Base-by-base conservation (phyloP, 169 alveolate species). In the Fabrea salina region DNA sequence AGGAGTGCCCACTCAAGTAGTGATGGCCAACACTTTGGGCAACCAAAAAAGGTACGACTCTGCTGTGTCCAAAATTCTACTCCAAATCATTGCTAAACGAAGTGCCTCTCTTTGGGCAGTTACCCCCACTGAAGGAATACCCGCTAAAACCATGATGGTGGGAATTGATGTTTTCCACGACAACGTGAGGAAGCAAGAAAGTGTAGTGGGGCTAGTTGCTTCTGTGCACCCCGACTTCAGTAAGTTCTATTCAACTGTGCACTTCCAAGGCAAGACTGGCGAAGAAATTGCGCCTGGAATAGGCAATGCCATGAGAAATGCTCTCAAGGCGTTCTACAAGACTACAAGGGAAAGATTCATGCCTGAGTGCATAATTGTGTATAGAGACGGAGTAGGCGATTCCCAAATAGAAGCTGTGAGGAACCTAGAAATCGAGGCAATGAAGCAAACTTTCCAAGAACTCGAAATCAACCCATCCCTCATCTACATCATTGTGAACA, bases 141-240 rank as follows among this genome's bases (percentile, higher is more conserved):
- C 84, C 16, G 44, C 66, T 13, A 83, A 33, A 39, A 90, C 91
- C 19, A 90, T 90, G 95, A 61, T 90, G 37, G 61, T 84, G 4
- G 95, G 95, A 0, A 90, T 90, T 5, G 95, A 90, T 53, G 91
- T 89, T 0, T 82, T 82, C 49, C 94, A 89, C 54, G 51, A 84
- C 57, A 11, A 50, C 6, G 16, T 71, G 27, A 54, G 61, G 8
- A 77, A 75, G 5, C 37, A 39, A 0, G 40, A 81, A 37, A 74
- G 90, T 40, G 79, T 87, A 3, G 79, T 86, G 13, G 95, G 94
- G 5, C 80, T 91, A 67, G 89, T 86, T 0, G 91, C 94, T 16
- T 80, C 89, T 5, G 35, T 81, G 22, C 67, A 85, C 39, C 47
- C 44, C 2, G 82, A 53, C n/a, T 50, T 85, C 56, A 30, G 76